These are phyloP conservation scores for Mortierella claussenii DNA, from an alignment of 192 early-diverging fungal species.

Conservation along the genomic window DNA sequence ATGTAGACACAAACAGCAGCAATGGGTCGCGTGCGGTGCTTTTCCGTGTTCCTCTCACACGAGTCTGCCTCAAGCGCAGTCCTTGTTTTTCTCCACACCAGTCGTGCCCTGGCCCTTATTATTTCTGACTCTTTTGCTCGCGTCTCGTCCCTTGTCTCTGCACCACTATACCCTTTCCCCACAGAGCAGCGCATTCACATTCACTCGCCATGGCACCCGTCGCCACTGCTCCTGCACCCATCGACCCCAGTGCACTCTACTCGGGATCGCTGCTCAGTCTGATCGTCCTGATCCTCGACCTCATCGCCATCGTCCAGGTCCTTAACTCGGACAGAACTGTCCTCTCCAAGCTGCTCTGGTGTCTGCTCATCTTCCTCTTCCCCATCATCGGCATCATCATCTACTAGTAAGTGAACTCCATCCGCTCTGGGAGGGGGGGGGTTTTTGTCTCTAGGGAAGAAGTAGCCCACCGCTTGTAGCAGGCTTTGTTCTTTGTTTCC, in stretches of 20 bases:
- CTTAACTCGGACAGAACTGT: slow-evolving; percentile 62
- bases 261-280: slow-evolving; percentile 30
- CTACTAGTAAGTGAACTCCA: slow-evolving; percentile 65
- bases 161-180: background rate
- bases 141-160: too few species aligned
- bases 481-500: too few species aligned
- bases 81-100: too few species aligned
- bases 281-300: slow-evolving; percentile 62
- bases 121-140: background rate
- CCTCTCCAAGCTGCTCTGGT: slow-evolving; percentile 63
- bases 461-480: too few species aligned
- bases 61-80: too few species aligned
- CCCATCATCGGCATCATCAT: slow-evolving; percentile 65
- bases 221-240: background rate
- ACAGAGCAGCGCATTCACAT: background rate
- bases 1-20: too few species aligned
- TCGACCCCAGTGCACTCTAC: slow-evolving; percentile 24
- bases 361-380: slow-evolving; percentile 68
- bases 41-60: background rate
- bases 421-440: background rate
- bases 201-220: slow-evolving; percentile 12
- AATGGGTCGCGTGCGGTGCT: background rate
- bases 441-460: too few species aligned
- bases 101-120: background rate
- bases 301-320: slow-evolving; percentile 68